These are phyloP conservation scores for Sugiyamaella marilandica DNA, from an alignment of 805 yeast species.

Conservation along the genomic window DNA sequence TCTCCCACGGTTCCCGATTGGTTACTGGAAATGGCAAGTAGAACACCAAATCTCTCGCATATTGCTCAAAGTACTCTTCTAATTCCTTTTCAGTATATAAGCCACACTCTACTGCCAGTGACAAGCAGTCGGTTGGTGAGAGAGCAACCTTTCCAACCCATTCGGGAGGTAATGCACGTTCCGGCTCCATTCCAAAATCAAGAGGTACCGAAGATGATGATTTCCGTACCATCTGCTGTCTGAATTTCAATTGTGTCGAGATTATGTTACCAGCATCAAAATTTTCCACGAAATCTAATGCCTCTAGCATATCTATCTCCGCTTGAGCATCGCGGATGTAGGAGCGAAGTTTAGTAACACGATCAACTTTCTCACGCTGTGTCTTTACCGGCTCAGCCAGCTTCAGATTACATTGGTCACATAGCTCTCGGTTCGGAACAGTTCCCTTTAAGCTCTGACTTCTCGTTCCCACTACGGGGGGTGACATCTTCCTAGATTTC, in stretches of 20 bases:
- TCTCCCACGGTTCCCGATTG: neutral
- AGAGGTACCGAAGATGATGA: too few relatives aligned
- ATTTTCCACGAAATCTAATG: neutral
- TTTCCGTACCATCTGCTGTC: neutral
- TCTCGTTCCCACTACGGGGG: neutral
- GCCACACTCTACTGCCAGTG: slow-evolving; percentile 12
- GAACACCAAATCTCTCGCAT: slow-evolving; percentile 4
- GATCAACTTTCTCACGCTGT: neutral
- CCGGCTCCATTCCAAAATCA: neutral
- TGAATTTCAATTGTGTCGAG: neutral
- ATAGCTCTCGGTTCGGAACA: too few relatives aligned
- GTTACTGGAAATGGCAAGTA: slow-evolving; percentile 7
- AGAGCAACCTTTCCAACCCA: neutral
- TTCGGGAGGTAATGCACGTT: neutral
- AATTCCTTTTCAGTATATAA: slow-evolving; percentile 11
- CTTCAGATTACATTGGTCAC: neutral
- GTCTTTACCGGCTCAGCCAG: neutral
- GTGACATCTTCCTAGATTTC: neutral
- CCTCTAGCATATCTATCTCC: neutral
- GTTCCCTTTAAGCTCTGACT: neutral
- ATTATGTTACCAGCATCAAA: neutral
- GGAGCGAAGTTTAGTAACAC: neutral
- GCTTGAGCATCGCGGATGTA: neutral
- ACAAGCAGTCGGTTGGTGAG: slow-evolving; percentile 5
- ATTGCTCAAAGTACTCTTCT: slow-evolving; percentile 5